These are phyloP conservation scores for Talaromyces trachyspermus DNA, from an alignment of 495 filamentous ascomycete species.

Conservation along the genomic window DNA sequence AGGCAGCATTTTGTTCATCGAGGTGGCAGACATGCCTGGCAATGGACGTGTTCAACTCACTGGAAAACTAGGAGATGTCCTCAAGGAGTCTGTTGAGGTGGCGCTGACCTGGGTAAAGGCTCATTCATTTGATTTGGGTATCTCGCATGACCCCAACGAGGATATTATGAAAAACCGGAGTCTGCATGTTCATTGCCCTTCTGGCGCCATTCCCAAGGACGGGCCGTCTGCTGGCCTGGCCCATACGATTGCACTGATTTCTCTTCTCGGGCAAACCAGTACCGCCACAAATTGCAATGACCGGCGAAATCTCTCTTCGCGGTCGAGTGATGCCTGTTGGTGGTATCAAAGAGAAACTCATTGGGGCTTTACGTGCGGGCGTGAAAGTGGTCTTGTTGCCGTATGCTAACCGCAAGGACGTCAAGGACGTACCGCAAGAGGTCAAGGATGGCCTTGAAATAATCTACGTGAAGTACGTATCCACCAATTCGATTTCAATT, in stretches of 20 bases:
- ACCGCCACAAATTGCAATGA: conserved; percentile 93
- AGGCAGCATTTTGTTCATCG: conserved; percentile 96
- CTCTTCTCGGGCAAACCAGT: conserved; percentile 82
- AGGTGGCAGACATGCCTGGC: conserved; percentile 95
- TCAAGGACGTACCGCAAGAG: conserved; percentile 84
- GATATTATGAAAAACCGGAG: conserved; percentile 95
- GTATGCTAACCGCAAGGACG: conserved; percentile 84
- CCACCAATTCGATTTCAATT: conserved; percentile 8
- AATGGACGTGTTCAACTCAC: conserved; percentile 91
- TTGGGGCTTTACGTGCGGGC: conserved; percentile 86
- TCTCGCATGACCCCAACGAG: conserved; percentile 71
- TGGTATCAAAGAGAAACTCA: conserved; percentile 98
- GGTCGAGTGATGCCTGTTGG: conserved; percentile 86
- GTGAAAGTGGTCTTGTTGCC: conserved; percentile 93
- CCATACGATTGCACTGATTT: conserved; percentile 89
- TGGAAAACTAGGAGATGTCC: conserved; percentile 93
- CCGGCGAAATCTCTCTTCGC: conserved; percentile 84
- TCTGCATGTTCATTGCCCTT: conserved; percentile 94
- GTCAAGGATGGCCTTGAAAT: conserved; percentile 85
- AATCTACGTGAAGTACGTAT: conserved; percentile 72
- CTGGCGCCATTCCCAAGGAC: conserved; percentile 92
- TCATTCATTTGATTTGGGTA: conserved; percentile 83
- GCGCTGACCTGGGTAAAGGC: conserved; percentile 95
- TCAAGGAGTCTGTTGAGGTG: conserved; percentile 96
- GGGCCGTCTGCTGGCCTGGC: conserved; percentile 84